Evolutionary conservation across 2,329 filamentous ascomycete genomes (phyloP), one percentile per base, ranked within the genome.

Genomic region (Trematosphaeria pertusa): DNA sequence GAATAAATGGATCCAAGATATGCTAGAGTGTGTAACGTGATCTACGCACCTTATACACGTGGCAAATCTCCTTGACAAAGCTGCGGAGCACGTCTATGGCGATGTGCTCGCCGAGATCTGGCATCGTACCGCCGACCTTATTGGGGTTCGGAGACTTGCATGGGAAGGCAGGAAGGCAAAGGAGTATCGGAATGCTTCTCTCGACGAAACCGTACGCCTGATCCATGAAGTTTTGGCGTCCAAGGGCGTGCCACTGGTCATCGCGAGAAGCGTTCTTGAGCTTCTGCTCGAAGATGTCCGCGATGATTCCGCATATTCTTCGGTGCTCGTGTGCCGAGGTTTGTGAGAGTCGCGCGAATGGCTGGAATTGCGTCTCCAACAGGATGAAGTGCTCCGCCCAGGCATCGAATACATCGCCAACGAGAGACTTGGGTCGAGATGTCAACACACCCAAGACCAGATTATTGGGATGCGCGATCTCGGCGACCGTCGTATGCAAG

Each of bases 81-180:
- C 66, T 64, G 26, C 74, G 71, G 40, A 78, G 59, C 26, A 71
- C 69, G 12, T 67, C 62, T 28, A 78, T 58, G 4, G 74, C 74
- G 31, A 78, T 62, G 37, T 74, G 67, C 48, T 77, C 75, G 3
- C 70, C 75, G 5, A 75, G 62, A 44, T 78, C 75, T 1, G 75
- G 75, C 28, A 75, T 62, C 5, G 56, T 61, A 2, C 75, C 82
- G 8, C 85, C 68, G 0, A 83, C 80, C 44, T 87, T 86, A 22
- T 76, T 72, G 0, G 62, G 59, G 49, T 85, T 85, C 12, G 82
- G 78, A 0, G 81, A 85, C 58, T 86, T 86, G 74, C 83, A 85
- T 0, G 83, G 83, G 38, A 86, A 86, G 0, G 82, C 82, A 0
- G 83, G 83, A 1, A 85, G 70, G 17, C 58, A 56, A 14, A 65